These are phyloP conservation scores for Beauveria sp. DNA, from an alignment of 2,329 filamentous ascomycete genomes.

Conservation along the genomic window DNA sequence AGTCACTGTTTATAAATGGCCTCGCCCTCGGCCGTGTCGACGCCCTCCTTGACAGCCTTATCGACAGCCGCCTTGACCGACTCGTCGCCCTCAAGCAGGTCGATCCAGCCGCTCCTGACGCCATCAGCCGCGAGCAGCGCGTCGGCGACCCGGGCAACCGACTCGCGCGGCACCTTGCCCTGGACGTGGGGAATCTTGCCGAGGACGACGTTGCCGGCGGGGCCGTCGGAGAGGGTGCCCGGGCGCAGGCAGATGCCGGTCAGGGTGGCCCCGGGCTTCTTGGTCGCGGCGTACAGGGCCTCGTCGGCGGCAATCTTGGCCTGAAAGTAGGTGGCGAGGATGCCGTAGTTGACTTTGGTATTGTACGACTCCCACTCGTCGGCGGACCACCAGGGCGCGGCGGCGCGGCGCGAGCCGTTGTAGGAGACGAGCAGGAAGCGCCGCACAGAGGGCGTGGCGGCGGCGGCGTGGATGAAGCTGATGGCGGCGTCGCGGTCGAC, in stretches of 20 bases:
- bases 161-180: slow-evolving; percentile 44
- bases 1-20: slow-evolving; percentile 20
- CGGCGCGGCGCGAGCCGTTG: slow-evolving; percentile 41
- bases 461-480: slow-evolving; percentile 53
- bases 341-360: slow-evolving; percentile 29
- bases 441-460: slow-evolving; percentile 43
- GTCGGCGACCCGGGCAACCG: slow-evolving; percentile 52
- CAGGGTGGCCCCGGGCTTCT: slow-evolving; percentile 29
- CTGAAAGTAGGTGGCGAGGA: slow-evolving; percentile 47
- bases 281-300: slow-evolving; percentile 41
- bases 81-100: slow-evolving; percentile 47
- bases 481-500: slow-evolving; percentile 58
- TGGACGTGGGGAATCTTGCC: slow-evolving; percentile 34
- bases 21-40: slow-evolving; percentile 48
- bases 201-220: slow-evolving; percentile 39
- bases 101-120: slow-evolving; percentile 44
- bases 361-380: slow-evolving; percentile 41
- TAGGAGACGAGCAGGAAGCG: slow-evolving; percentile 62
- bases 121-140: slow-evolving; percentile 43
- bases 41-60: slow-evolving; percentile 39
- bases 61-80: slow-evolving; percentile 39
- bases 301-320: slow-evolving; percentile 56
- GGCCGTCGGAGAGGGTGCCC: slow-evolving; percentile 39
- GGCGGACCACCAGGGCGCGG: slow-evolving; percentile 49
- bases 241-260: slow-evolving; percentile 48